Evolutionary conservation across 129 eudicot species (phyloP).

Genomic region (Lactuca sativa): DNA sequence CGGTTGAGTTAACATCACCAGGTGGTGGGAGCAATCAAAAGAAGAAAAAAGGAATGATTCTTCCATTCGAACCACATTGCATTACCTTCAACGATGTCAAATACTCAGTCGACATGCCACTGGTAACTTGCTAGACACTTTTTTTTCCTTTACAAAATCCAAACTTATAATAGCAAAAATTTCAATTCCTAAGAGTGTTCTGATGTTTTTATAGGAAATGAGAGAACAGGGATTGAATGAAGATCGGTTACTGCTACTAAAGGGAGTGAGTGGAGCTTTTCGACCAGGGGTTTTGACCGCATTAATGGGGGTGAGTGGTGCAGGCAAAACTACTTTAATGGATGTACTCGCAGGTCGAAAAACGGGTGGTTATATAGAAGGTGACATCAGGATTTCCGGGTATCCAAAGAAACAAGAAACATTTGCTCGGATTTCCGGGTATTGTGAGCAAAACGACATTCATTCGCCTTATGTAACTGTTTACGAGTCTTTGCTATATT

Average conservation of each 20-base stretch:
- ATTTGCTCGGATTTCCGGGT: constrained; percentile 82
- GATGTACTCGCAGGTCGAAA: constrained; percentile 90
- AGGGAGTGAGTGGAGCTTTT: constrained; percentile 75
- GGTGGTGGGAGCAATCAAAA: constrained; percentile 15
- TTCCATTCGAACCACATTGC: constrained; percentile 81
- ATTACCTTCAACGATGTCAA: constrained; percentile 71
- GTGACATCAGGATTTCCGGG: constrained; percentile 66
- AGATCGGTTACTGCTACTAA: constrained; percentile 65
- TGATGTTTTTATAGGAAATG: constrained; percentile 63
- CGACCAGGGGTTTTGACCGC: constrained; percentile 87
- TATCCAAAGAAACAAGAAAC: constrained; percentile 87
- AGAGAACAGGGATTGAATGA: constrained; percentile 62
- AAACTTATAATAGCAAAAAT: neutral
- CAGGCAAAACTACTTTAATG: constrained; percentile 93
- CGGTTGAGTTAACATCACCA: constrained; percentile 32
- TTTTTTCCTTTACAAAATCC: no score
- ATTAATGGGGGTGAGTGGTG: constrained; percentile 94
- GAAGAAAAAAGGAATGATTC: constrained; percentile 65
- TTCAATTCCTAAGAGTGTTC: neutral
- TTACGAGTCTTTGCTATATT: constrained; percentile 66
- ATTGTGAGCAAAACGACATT: constrained; percentile 88
- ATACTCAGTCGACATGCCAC: constrained; percentile 93
- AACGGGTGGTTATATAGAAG: constrained; percentile 81
- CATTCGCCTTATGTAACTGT: constrained; percentile 91
- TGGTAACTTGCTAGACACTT: constrained; percentile 24